These are phyloP conservation scores for Cyanidium caldarium DNA, from an alignment of 23 red algal genomes.

Conservation along the genomic window DNA sequence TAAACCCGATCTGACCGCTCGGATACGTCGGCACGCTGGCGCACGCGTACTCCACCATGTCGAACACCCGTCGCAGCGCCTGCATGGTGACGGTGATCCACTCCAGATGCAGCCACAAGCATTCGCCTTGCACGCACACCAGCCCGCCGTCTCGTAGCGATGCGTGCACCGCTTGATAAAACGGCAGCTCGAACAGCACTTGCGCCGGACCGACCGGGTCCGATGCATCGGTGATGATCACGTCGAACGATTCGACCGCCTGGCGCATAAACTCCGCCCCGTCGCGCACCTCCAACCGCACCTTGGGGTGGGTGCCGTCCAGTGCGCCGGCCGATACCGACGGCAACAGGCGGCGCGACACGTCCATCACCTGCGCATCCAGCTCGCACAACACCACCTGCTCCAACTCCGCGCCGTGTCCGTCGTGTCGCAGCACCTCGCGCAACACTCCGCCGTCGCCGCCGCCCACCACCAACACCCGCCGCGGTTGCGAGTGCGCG, in stretches of 20 bases:
- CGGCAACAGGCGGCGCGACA: constrained; percentile 38
- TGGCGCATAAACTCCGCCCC: constrained; percentile 51
- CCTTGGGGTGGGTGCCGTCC: constrained; percentile 20
- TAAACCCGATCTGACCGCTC: constrained; percentile 72
- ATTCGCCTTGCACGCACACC: constrained; percentile 55
- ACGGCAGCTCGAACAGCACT: constrained; percentile 40
- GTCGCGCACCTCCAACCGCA: constrained; percentile 36
- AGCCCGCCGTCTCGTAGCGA: constrained; percentile 42
- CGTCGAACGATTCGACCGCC: constrained; percentile 30
- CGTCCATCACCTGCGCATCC: constrained; percentile 63
- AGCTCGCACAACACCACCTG: constrained; percentile 67
- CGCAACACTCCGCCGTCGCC: constrained; percentile 89
- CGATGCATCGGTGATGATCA: constrained; percentile 86
- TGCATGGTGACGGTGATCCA: constrained; percentile 34
- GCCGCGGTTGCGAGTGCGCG: constrained; percentile 42
- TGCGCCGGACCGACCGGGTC: constrained; percentile 90
- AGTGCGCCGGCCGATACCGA: constrained; percentile 16
- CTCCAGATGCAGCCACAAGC: constrained; percentile 83
- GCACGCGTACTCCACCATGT: constrained; percentile 62
- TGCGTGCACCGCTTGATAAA: constrained; percentile 38
- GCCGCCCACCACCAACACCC: constrained; percentile 74
- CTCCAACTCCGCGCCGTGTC: constrained; percentile 5
- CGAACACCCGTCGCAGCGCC: constrained; percentile 40
- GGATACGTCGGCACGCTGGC: constrained; percentile 84
- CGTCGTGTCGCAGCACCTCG: constrained; percentile 75